These are phyloP conservation scores for Tulasnella sp. DNA, from an alignment of 768 basidiomycete genomes.

Conservation along the genomic window DNA sequence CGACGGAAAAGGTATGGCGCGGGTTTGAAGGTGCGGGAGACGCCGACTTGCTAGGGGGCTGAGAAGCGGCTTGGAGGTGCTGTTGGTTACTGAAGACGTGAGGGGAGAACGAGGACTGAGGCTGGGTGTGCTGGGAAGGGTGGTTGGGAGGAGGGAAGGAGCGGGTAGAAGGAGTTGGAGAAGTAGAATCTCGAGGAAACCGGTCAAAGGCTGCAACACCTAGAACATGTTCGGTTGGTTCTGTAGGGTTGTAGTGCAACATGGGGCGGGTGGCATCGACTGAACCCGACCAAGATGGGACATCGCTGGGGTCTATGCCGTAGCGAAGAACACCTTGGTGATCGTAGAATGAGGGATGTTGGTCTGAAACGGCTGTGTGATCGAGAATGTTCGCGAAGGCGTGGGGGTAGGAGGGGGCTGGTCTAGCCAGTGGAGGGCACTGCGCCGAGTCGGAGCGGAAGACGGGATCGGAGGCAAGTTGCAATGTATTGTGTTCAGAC, in stretches of 20 bases:
- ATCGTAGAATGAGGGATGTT: neutral
- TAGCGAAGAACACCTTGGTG: neutral
- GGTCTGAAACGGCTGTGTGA: neutral
- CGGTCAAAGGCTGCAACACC: too few relatives aligned
- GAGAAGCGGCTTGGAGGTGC: neutral
- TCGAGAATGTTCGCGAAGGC: neutral
- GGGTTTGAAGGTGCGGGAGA: neutral
- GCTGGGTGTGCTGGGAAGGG: neutral
- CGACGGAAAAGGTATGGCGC: neutral
- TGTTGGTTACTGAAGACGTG: neutral
- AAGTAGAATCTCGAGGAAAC: too few relatives aligned
- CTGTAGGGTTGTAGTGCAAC: neutral
- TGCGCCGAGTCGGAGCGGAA: neutral
- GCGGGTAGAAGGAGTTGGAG: too few relatives aligned
- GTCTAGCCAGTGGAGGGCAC: neutral
- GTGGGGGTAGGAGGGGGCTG: constrained; percentile 7
- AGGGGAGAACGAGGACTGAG: neutral
- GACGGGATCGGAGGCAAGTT: neutral
- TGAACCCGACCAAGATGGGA: neutral
- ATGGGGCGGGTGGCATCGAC: neutral
- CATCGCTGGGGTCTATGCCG: neutral
- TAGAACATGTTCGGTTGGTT: too few relatives aligned
- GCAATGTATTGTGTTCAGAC: neutral
- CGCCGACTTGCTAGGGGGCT: constrained; percentile 1
- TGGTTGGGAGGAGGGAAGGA: neutral